Conservation (phyloP, 2,329 filamentous ascomycete species). For the Macrophomina phaseolina region DNA sequence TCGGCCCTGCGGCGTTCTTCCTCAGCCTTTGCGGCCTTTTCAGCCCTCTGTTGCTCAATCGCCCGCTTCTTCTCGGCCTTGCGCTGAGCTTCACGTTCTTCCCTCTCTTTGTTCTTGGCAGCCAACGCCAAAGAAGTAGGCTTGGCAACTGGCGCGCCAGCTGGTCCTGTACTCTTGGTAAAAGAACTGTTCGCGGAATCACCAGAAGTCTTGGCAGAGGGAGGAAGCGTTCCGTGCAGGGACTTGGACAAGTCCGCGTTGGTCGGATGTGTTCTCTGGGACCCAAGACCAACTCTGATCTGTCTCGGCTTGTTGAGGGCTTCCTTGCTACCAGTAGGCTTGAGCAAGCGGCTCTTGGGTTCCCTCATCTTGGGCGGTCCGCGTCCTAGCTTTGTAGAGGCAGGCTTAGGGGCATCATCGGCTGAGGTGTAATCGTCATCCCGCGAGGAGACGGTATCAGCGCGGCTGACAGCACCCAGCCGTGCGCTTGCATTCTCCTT, state of each 20-base stretch:
- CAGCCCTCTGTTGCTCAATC: conserved; percentile 76
- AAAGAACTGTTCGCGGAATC: conserved; percentile 30
- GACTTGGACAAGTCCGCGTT: conserved; percentile 38
- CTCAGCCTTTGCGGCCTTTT: conserved; percentile 68
- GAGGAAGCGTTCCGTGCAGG: conserved; percentile 22
- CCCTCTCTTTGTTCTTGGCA: conserved; percentile 82
- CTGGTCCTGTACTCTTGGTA: conserved; percentile 4
- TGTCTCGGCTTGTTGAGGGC: conserved; percentile 61
- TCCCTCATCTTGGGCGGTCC: conserved; percentile 54
- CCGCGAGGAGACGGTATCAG: conserved; percentile 31
- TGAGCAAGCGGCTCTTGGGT: conserved; percentile 58
- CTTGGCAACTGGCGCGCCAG: conserved; percentile 13
- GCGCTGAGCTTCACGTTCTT: conserved; percentile 79
- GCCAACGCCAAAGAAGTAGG: conserved; percentile 67
- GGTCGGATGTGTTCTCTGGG: conserved; percentile 48
- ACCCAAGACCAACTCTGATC: conserved; percentile 34
- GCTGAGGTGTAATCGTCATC: conserved; percentile 49
- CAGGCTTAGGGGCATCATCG: conserved; percentile 63
- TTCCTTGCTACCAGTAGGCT: conserved; percentile 63
- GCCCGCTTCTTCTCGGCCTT: conserved; percentile 84
- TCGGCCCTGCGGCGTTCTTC: conserved; percentile 37
- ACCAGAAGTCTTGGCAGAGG: conserved; percentile 21
- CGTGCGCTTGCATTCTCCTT: conserved; percentile 59
- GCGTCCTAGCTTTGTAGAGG: conserved; percentile 59
- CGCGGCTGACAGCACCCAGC: conserved; percentile 29